Base-by-base conservation (phyloP, 306 rosid genomes). In the Vigna radiata region DNA sequence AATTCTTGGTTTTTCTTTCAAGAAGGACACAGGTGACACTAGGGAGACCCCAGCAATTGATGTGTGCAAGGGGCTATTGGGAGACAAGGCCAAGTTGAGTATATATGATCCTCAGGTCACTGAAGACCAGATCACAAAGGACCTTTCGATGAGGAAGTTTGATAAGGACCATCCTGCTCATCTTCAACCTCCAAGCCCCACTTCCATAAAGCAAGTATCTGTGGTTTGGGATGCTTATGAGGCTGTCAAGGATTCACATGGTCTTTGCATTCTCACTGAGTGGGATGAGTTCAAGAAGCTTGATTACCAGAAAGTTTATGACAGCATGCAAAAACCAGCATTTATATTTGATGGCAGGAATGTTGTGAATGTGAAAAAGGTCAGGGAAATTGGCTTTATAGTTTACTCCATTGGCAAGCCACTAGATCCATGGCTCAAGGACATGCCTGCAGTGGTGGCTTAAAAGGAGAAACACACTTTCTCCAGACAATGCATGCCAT, bases 31-130 rank as follows among this genome's bases (percentile, higher is more conserved):
- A 0, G 94, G 97, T 25, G 97, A 91, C 77, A 89, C 97, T 0
- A 89, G 97, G 81, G 97, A 91, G 77, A 86, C 97, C n/a, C 94
- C 97, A 0, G 92, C 97, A 15, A 91, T 91, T 72, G 97, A 91
- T 59, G 94, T 91, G 64, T 91, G 94, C 71, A 86, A 88, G 60
- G 97, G 97, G 29, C 84, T 91, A 12, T 68, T 91, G 73, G 97
- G 94, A 5, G 97, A 91, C 77, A 88, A 54, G 83, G 97, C 94
- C 17, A 81, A 12, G 64, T 73, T 91, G 88, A 82, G 91, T 85
- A 89, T 91, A 47, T 91, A 82, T 5, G 97, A 91, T 60, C 97
- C 97, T 12, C 93, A 91, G 75, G 97, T 91, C 16, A 82, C 86
- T 7, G 95, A 87, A 56, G 91, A 82, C 7, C 97, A 91, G 79